Evolutionary conservation across 192 early-diverging fungal genomes (phyloP).

Genomic region (Chytriomyces confervae): DNA sequence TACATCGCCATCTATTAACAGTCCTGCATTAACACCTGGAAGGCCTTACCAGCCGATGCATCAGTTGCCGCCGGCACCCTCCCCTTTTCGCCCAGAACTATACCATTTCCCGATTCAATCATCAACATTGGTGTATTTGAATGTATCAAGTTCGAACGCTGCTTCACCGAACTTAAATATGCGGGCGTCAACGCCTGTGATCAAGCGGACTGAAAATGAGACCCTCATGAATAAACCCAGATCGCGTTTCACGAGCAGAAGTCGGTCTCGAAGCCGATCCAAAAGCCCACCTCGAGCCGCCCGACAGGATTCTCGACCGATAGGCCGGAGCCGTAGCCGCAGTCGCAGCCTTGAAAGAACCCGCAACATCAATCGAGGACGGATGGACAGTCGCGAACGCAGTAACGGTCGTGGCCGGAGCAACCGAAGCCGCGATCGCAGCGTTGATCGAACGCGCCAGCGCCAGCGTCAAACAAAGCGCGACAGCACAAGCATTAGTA

Average conservation of each 20-base stretch:
- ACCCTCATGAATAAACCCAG: too few species aligned
- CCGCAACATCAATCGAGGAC: background rate
- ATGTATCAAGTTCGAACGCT: too few species aligned
- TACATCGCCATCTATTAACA: too few species aligned
- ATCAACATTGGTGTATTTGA: background rate
- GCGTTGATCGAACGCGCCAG: background rate
- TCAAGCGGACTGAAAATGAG: too few species aligned
- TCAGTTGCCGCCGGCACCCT: too few species aligned
- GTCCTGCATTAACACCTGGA: too few species aligned
- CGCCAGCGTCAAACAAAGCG: background rate
- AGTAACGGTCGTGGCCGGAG: background rate
- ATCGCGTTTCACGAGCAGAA: background rate
- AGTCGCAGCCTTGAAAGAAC: slow-evolving; percentile 3
- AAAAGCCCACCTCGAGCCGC: background rate
- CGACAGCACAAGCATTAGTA: background rate
- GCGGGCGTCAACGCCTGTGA: too few species aligned
- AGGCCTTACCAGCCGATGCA: too few species aligned
- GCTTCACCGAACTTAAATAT: too few species aligned
- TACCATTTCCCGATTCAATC: background rate
- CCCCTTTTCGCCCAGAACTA: background rate
- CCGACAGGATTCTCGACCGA: background rate
- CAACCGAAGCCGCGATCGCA: background rate
- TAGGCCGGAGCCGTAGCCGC: background rate
- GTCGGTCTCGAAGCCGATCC: background rate
- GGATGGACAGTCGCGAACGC: background rate